Evolutionary conservation across 2,329 filamentous ascomycete species (phyloP), one percentile per base, ranked within the genome.

Genomic region (Tolypocladium endophyticum): DNA sequence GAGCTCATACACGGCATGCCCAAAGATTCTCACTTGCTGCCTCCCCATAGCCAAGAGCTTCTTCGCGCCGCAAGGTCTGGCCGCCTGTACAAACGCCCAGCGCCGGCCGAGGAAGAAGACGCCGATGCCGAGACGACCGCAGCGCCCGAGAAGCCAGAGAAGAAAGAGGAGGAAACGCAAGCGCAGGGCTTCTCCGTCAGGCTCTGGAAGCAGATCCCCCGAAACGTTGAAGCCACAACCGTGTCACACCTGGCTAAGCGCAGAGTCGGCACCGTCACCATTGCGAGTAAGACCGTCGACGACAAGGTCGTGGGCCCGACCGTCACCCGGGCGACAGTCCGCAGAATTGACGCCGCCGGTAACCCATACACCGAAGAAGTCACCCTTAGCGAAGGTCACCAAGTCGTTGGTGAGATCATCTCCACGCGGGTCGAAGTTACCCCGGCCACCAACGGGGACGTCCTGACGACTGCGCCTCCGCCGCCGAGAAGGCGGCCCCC

Each of bases 351-450:
- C 69, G 86, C 87, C 5, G 84, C 85, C 1, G 92, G 92, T 30
- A 93, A 93, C 66, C 82, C 90, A 12, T 90, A 89, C 62, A 87
- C 93, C 2, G 91, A 94, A 71, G 90, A 95, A 67, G 86, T 94
- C 9, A 88, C 90, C 25, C 81, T 96, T 4, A 83, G 86, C 6
- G 89, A 93, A 60, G 92, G 91, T 0, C 89, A 94, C 70, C 78
- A 79, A 6, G 82, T 96, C 0, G 89, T 93, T 63, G 91, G 91
- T 60, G 92, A 96, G 70, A 87, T 96, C 57, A 83, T 90, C 61
- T 80, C 82, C 0, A 84, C 81, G 1, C 79, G 79, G 8, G 75
- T 84, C 20, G 77, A 85, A 41, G 73, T 79, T 0, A 80, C 80
- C 2, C 83, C 84, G 45, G 79, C 80, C 7, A 81, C 81, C 1